These are phyloP conservation scores for Mimosa pudica DNA, from an alignment of 306 rosid species.

Conservation along the genomic window DNA sequence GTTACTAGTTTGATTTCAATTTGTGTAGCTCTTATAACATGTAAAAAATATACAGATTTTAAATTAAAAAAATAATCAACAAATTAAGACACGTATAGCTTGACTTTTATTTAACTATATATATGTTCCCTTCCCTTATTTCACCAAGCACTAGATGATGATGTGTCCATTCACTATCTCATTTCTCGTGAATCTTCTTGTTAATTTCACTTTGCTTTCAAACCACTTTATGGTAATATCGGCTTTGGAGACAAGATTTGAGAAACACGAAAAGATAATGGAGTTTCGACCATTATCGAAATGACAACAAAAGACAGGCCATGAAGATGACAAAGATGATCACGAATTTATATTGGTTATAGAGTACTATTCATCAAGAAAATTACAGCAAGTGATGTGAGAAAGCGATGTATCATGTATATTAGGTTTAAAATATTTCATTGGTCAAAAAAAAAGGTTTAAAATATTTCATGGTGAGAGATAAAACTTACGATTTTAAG, in stretches of 20 bases:
- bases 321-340: slow-evolving; percentile 35
- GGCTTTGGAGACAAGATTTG: neutral
- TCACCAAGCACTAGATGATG: neutral
- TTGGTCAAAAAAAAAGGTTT: too few relatives aligned
- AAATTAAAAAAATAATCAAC: neutral
- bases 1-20: too few relatives aligned
- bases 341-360: slow-evolving; percentile 23
- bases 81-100: neutral
- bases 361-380: slow-evolving; percentile 19
- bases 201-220: neutral
- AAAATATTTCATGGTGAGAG: slow-evolving; percentile 27
- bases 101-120: neutral
- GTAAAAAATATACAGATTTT: too few relatives aligned
- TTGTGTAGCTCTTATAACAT: too few relatives aligned
- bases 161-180: neutral
- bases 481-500: slow-evolving; percentile 19
- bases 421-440: slow-evolving; percentile 24
- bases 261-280: neutral
- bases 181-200: neutral
- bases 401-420: slow-evolving; percentile 44
- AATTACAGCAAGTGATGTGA: slow-evolving; percentile 30
- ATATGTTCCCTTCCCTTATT: neutral
- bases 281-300: neutral
- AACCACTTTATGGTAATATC: neutral
- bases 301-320: slow-evolving; percentile 28